These are phyloP conservation scores for Cyclostephanos tholiformis DNA, from an alignment of 108 stramenopile genomes.

Conservation along the genomic window DNA sequence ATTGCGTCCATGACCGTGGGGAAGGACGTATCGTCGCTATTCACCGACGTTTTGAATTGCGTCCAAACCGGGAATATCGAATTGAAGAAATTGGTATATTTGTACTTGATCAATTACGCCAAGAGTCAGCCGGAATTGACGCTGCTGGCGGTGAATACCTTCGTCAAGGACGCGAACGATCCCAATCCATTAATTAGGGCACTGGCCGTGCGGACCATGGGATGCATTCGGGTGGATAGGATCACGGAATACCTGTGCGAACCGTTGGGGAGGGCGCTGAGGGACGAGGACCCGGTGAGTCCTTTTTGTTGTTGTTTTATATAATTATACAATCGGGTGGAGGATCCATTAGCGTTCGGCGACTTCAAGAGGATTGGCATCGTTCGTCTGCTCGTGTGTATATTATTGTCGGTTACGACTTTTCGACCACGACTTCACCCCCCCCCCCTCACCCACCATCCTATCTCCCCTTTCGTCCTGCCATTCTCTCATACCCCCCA, in stretches of 20 bases:
- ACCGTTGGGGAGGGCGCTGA: conserved; percentile 88
- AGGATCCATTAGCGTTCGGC: not conserved
- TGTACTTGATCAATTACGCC: conserved; percentile 99
- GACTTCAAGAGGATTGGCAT: no score
- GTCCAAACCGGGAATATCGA: conserved; percentile 99
- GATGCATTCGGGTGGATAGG: conserved; percentile 98
- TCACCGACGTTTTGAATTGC: conserved; percentile 99
- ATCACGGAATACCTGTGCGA: conserved; percentile 99
- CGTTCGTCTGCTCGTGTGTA: no score
- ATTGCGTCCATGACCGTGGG: conserved; percentile 99
- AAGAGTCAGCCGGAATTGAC: conserved; percentile 98
- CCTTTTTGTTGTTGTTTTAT: no score
- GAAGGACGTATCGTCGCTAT: conserved; percentile 97
- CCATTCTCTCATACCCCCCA: not conserved
- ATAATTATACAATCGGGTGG: no score
- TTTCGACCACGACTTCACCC: not conserved
- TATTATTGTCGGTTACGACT: no score
- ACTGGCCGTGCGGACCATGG: conserved; percentile 99
- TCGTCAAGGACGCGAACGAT: conserved; percentile 98
- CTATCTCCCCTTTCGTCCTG: not conserved
- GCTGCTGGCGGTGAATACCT: conserved; percentile 99
- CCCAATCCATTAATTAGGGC: conserved; percentile 99
- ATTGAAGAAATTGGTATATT: conserved; percentile 98
- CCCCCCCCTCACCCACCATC: not conserved
- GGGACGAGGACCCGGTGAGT: conserved; percentile 91